Base-by-base conservation (phyloP, 2,329 filamentous ascomycete genomes). In the Fonsecaea erecta region DNA sequence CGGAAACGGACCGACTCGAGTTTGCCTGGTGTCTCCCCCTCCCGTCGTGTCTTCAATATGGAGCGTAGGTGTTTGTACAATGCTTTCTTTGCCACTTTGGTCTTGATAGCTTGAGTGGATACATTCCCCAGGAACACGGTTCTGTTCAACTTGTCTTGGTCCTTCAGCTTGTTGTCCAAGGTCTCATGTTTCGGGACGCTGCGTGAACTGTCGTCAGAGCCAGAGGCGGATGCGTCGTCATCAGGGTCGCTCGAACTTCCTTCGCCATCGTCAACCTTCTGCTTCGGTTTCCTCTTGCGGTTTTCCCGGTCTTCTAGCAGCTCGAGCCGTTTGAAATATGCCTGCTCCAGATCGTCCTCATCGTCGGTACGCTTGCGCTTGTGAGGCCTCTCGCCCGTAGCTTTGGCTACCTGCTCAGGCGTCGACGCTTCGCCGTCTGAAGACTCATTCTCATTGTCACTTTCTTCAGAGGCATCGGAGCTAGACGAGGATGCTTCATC, bases 71-170 rank as follows among this genome's bases (percentile, higher is more conserved):
- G 92, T 48, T 85, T 82, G 70, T 92, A 81, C 32, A 97, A 85
- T 2, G 85, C 84, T 81, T 92, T 96, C 79, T 92, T 93, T 35
- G 88, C 89, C 1, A 88, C 79, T 74, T 96, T 96, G 30, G 90
- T 93, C 55, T 88, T 90, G 73, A 98, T 92, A 48, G 92, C 92
- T 59, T 89, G 83, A 24, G 86, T 89, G 14, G 93, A 93, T 52
- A 99, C 92, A 74, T 99, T 99, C 73, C 91, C 90, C 12, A 99
- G 82, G 79, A 98, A 99, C 48, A 98, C 88, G 6, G 95, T 99
- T 63, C 95, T 90, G 64, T 86, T 86, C 8, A 94, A 91, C 80
- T 96, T 97, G 64, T 96, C 91, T 63, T 79, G 77, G 5, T 75
- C 71, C 64, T 75, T 70, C 61, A 65, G 66, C 1, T 61, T 70